These are phyloP conservation scores for Vaccinium myrtillus DNA, from an alignment of 148 eudicot genomes.

Conservation along the genomic window DNA sequence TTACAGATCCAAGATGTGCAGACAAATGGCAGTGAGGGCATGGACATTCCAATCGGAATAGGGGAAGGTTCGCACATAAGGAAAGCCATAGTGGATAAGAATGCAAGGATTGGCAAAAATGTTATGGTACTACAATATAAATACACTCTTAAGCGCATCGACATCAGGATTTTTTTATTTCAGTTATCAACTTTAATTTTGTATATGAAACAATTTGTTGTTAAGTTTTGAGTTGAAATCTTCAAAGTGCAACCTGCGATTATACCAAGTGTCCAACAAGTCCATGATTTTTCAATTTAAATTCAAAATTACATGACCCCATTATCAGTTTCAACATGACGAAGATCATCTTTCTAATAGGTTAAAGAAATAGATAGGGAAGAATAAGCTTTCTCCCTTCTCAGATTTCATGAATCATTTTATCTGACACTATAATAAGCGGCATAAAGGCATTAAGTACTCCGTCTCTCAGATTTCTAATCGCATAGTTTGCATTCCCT, in stretches of 20 bases:
- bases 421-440: not conserved
- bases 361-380: not conserved
- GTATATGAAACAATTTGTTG: not conserved
- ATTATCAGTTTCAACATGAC: not conserved
- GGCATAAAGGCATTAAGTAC: not conserved
- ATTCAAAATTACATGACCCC: not conserved
- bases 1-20: conserved; percentile 37
- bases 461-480: not conserved
- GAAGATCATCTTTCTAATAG: not conserved
- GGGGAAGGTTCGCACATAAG: conserved; percentile 63
- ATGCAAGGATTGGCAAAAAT: conserved; percentile 78
- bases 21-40: conserved; percentile 25
- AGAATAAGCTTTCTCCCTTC: not conserved
- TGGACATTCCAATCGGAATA: conserved; percentile 54
- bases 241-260: not conserved
- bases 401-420: not conserved
- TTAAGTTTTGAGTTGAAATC: not conserved
- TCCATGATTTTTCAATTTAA: not conserved
- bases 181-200: not conserved
- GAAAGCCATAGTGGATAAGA: conserved; percentile 78
- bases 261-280: not conserved
- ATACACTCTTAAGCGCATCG: not conserved
- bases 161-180: not conserved
- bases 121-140: conserved; percentile 53
- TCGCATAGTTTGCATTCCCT: not conserved